A percentile compares a stretch with the other conserved stretches of the same genome.
phyloP scores from a whole-genome alignment of 2,329 filamentous ascomycete genomes.

The Aspergillus costaricaensis region DNA sequence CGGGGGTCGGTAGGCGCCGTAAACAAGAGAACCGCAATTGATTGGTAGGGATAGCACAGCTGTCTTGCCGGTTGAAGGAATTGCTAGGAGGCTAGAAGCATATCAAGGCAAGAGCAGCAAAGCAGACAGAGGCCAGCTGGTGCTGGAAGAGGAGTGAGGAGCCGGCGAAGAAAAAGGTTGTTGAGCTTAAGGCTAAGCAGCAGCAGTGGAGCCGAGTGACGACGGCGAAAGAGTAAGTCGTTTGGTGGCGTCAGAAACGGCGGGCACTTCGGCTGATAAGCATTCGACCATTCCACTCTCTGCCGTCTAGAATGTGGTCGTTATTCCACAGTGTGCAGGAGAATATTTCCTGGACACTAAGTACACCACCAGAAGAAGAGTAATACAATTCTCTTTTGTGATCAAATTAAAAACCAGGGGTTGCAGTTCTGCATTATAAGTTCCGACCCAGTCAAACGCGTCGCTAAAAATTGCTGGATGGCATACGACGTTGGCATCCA shows the following conservation, averaged over 20 bases:
- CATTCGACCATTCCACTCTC: background rate
- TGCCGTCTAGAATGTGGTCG: background rate
- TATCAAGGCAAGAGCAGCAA: background rate
- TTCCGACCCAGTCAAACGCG: background rate
- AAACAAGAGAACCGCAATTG: background rate
- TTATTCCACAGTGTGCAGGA: too few relatives aligned
- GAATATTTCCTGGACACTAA: too few relatives aligned
- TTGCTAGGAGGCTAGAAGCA: background rate
- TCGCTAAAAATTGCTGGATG: background rate
- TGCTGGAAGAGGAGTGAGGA: background rate
- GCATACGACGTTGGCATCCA: conserved; percentile 8
- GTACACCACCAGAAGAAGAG: too few relatives aligned
- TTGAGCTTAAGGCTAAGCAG: background rate
- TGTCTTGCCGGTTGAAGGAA: background rate
- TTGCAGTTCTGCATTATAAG: background rate
- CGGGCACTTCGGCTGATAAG: conserved; percentile 1
- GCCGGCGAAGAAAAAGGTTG: background rate
- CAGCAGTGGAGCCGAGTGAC: conserved; percentile 1
- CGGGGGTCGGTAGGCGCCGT: background rate
- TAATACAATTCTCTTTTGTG: background rate
- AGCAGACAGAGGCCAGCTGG: conserved; percentile 1
- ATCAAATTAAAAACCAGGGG: background rate
- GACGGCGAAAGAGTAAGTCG: background rate
- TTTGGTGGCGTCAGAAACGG: background rate
- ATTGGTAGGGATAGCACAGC: background rate